A percentile compares a stretch with the other conserved stretches of the same genome.
phyloP scores from a whole-genome alignment of 1,284 basidiomycete species.

The Leccinum laetum region DNA sequence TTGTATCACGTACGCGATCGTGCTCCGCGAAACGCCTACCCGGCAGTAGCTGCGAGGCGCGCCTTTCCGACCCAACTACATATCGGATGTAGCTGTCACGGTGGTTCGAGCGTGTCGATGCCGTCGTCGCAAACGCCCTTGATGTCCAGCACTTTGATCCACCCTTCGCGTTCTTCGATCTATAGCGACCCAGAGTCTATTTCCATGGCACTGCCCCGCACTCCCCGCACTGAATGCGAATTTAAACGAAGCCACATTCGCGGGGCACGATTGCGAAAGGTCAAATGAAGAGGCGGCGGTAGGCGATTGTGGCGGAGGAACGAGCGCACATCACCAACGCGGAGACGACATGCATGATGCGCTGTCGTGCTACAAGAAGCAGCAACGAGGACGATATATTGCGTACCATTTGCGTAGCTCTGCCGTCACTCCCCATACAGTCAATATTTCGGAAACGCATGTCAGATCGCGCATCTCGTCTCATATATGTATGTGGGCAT shows the following conservation, averaged over 20 bases:
- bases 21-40: background rate
- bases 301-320: background rate
- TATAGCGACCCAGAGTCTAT: background rate
- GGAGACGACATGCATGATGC: background rate
- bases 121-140: background rate
- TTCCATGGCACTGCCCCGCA: background rate
- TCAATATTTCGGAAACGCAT: slow-evolving; percentile 28
- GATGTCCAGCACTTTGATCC: background rate
- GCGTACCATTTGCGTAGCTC: slow-evolving; percentile 17
- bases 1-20: background rate
- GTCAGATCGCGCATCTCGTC: too few relatives aligned
- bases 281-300: background rate
- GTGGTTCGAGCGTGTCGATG: slow-evolving; percentile 1
- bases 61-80: slow-evolving; percentile 8
- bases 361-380: slow-evolving; percentile 36
- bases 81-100: background rate
- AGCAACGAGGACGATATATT: background rate
- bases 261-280: background rate
- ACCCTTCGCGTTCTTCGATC: slow-evolving; percentile 1
- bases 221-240: background rate
- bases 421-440: slow-evolving; percentile 32
- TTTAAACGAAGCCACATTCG: background rate
- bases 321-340: background rate
- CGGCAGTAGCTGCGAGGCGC: background rate
- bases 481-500: too few relatives aligned